Conservation (phyloP, 306 rosid species). For the Prunus padus region DNA sequence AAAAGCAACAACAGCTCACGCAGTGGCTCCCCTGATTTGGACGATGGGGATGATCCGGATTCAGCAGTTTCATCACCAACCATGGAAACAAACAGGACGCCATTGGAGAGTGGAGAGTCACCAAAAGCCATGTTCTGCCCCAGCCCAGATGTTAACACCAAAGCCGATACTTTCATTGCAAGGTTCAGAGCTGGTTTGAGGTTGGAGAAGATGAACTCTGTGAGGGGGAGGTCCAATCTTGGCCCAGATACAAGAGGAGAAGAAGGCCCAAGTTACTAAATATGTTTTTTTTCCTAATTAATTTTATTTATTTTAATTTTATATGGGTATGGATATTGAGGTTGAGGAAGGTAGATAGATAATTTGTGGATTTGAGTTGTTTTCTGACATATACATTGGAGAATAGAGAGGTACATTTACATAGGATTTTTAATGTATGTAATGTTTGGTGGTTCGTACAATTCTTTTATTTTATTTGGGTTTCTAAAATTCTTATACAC, state of each 20-base stretch:
- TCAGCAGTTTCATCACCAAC: constrained; percentile 25
- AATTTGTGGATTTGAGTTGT: neutral
- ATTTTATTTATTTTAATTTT: neutral
- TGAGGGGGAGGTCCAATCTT: constrained; percentile 52
- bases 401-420: neutral
- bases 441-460: neutral
- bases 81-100: constrained; percentile 1
- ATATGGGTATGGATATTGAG: neutral
- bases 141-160: constrained; percentile 74
- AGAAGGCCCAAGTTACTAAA: constrained; percentile 18
- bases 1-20: constrained; percentile 61
- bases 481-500: neutral
- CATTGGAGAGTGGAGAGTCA: constrained; percentile 29
- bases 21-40: constrained; percentile 56
- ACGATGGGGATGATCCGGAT: constrained; percentile 42
- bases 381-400: neutral
- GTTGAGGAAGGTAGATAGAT: neutral
- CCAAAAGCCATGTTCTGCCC: constrained; percentile 45
- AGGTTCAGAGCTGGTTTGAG: constrained; percentile 67
- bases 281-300: neutral
- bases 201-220: constrained; percentile 75
- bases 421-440: neutral
- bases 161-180: constrained; percentile 74
- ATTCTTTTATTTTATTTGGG: neutral
- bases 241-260: constrained; percentile 28